Evolutionary conservation across 202 grass and related monocot genomes (phyloP).

Genomic region (Zizania palustris): DNA sequence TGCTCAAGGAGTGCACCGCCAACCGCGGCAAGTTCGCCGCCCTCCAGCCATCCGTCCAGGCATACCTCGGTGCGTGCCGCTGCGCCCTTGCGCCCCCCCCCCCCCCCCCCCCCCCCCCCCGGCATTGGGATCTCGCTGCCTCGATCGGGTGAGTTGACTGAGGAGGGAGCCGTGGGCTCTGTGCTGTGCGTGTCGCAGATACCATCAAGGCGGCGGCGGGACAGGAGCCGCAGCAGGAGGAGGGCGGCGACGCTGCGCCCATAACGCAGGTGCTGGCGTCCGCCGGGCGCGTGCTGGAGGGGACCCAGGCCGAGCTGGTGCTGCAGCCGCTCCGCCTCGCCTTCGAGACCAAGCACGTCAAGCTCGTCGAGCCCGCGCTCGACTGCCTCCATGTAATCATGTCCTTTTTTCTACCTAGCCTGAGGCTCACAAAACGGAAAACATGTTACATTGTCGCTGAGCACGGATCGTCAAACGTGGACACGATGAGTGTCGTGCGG

Average conservation of each 20-base stretch:
- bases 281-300: constrained; percentile 79
- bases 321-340: constrained; percentile 95
- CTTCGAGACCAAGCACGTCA: constrained; percentile 93
- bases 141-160: constrained; percentile 17
- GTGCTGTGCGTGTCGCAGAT: constrained; percentile 45
- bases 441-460: constrained; percentile 5
- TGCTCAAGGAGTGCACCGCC: constrained; percentile 95
- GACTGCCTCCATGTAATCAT: constrained; percentile 91
- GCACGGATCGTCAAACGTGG: neutral
- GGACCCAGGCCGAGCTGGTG: constrained; percentile 84
- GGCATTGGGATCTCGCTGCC: constrained; percentile 36
- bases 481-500: neutral
- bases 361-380: constrained; percentile 93
- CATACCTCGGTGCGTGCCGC: constrained; percentile 71
- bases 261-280: constrained; percentile 78
- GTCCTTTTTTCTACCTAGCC: constrained; percentile 27
- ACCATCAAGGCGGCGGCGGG: constrained; percentile 43
- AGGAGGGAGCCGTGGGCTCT: constrained; percentile 27
- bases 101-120: no score
- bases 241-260: constrained; percentile 29
- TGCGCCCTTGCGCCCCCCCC: neutral
- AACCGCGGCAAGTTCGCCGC: constrained; percentile 84
- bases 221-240: constrained; percentile 25
- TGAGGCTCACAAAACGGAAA: neutral
- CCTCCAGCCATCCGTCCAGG: constrained; percentile 88